A percentile compares a stretch with the other conserved stretches of the same genome.
Conservation (phyloP, 441 rosid species). For the Dalechampia spathulata region DNA sequence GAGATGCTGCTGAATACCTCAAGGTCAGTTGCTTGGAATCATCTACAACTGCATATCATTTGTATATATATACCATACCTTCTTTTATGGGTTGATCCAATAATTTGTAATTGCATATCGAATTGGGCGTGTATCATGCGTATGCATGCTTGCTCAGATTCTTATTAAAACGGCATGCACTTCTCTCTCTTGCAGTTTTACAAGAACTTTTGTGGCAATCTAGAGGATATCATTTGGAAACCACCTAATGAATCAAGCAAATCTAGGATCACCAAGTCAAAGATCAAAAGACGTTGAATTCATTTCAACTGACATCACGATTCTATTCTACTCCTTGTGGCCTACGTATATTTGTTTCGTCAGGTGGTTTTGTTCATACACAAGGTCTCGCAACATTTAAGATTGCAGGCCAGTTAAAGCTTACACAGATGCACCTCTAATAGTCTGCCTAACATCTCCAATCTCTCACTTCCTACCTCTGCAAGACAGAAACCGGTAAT, state of each 20-base stretch:
- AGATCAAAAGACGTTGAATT: conserved; percentile 55
- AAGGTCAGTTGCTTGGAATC: conserved; percentile 36
- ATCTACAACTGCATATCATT: not conserved
- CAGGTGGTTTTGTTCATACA: not conserved
- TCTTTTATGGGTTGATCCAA: not conserved
- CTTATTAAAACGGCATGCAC: not conserved
- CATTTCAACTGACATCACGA: not conserved
- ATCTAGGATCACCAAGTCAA: conserved; percentile 47
- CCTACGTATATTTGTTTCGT: too few species aligned
- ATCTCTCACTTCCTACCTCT: not conserved
- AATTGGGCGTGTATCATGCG: not conserved
- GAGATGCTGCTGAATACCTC: conserved; percentile 73
- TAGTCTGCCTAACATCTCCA: not conserved
- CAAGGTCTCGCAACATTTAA: not conserved
- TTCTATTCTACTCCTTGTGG: not conserved
- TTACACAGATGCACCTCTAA: not conserved
- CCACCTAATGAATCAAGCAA: conserved; percentile 56
- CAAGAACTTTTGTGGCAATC: conserved; percentile 70
- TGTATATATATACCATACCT: not conserved
- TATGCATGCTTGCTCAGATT: not conserved
- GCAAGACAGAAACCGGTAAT: not conserved
- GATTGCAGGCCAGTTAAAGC: not conserved
- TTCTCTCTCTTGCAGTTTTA: conserved; percentile 55
- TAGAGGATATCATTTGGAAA: conserved; percentile 89
- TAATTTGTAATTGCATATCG: not conserved